Evolutionary conservation across 257 asterid genomes (phyloP), one percentile per base, ranked within the genome.

Genomic region (Capsicum chinense): DNA sequence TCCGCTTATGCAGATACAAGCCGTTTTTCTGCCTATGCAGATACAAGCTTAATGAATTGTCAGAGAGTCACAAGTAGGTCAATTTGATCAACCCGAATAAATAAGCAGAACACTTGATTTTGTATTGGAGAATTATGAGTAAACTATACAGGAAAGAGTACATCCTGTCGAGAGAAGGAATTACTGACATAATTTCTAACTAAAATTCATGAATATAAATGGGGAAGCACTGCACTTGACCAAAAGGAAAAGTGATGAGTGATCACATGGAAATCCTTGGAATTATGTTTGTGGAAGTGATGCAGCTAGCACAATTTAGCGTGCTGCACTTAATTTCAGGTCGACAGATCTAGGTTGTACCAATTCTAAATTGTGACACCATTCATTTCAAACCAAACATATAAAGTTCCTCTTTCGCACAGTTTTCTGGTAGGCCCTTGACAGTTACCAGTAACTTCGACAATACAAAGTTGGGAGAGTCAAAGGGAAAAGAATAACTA

Each of bases 181-280:
- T 50, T 47, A 74, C 21, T 39, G 14, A 1, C 62, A 21, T 12
- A 74, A 17, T 50, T 7, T 74, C 62, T 21, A 50, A 50, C 62
- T 50, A 19, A 74, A 74, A 74, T 35, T 14, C 62, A 74, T 50
- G 21, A 21, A 74, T 74, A 74, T 50, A 33, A 50, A 13, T 2
- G 12, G 12, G 21, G 62, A 74, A 50, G 81, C 42, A 50, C 62
- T 50, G 50, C 62, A 50, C 81, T 74, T 21, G 8, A 50, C 62
- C 81, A 74, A 74, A 21, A 2, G 60, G 17, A 48, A 50, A 73
- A 19, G 44, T 48, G 60, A 74, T 12, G n/a, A 50, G 80, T 74
- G 80, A 71, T 74, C 12, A 50, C 80, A 14, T 74, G 44, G 44
- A 52, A 50, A 74, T 74, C 47, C 81, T 50, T 74, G 62, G 62